Percentiles rank a stretch among this genome's conserved stretches.
These are phyloP conservation scores for Ogataea salicorniae DNA, from an alignment of 805 yeast genomes.

Conservation along the genomic window DNA sequence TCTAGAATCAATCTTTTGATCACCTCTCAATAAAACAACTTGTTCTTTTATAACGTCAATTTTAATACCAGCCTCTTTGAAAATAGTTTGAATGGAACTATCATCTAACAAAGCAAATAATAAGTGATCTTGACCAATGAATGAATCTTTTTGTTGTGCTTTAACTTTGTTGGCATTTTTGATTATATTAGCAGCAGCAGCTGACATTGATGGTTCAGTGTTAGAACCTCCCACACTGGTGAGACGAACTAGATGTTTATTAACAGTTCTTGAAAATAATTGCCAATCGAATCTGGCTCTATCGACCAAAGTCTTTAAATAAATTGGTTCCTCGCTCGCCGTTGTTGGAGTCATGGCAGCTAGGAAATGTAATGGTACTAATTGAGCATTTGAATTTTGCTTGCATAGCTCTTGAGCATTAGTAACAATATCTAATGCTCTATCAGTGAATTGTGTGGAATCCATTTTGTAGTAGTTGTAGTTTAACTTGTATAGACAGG, in stretches of 20 bases:
- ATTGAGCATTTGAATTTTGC: slow-evolving; percentile 77
- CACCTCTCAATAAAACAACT: slow-evolving; percentile 78
- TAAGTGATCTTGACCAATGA: slow-evolving; percentile 91
- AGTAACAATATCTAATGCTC: slow-evolving; percentile 78
- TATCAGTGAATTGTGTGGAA: slow-evolving; percentile 83
- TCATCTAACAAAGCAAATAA: slow-evolving; percentile 83
- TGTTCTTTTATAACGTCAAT: slow-evolving; percentile 71
- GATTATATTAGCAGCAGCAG: slow-evolving; percentile 71
- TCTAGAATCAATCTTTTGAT: slow-evolving; percentile 86
- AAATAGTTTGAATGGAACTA: slow-evolving; percentile 56
- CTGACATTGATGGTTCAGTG: slow-evolving; percentile 66
- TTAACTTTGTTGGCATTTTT: slow-evolving; percentile 72
- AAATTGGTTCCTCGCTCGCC: slow-evolving; percentile 45
- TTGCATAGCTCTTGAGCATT: slow-evolving; percentile 77
- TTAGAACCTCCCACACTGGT: slow-evolving; percentile 93
- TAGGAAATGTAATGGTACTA: slow-evolving; percentile 82
- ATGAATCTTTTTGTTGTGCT: slow-evolving; percentile 83
- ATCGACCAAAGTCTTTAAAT: slow-evolving; percentile 76
- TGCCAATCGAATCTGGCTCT: slow-evolving; percentile 88
- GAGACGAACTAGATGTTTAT: slow-evolving; percentile 72
- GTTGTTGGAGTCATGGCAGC: slow-evolving; percentile 84
- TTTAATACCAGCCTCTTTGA: slow-evolving; percentile 68
- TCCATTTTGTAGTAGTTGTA: slow-evolving; percentile 36
- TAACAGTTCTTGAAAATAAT: slow-evolving; percentile 70
- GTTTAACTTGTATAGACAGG: background rate